Percentiles rank a stretch among this genome's conserved stretches.
phyloP scores from a whole-genome alignment of 495 filamentous ascomycete genomes.

The Daldinia concentrica region DNA sequence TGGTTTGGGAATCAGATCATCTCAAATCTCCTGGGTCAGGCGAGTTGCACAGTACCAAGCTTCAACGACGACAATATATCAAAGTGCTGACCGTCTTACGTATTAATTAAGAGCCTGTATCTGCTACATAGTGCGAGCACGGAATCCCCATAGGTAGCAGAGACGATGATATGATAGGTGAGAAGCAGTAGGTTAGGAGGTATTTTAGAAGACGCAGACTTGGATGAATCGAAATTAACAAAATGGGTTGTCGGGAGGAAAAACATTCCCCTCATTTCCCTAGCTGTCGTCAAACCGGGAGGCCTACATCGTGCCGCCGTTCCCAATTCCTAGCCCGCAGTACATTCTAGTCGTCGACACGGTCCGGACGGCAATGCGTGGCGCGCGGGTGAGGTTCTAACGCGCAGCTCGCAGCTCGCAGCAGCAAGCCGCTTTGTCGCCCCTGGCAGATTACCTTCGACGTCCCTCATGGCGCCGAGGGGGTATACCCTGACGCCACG shows the following conservation, averaged over 20 bases:
- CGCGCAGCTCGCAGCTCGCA: background rate
- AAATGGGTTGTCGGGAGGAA: background rate
- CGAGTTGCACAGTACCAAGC: conserved; percentile 33
- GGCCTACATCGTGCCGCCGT: background rate
- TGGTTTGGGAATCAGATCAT: conserved; percentile 38
- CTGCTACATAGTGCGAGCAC: conserved; percentile 17
- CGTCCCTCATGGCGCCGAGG: conserved; percentile 21
- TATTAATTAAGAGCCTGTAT: conserved; percentile 35
- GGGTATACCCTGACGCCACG: conserved; percentile 25
- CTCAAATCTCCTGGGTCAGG: conserved; percentile 32
- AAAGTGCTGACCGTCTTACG: conserved; percentile 43
- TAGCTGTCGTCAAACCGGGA: background rate
- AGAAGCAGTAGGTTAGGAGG: conserved; percentile 2
- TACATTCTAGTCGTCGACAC: conserved; percentile 20
- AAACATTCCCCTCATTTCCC: background rate
- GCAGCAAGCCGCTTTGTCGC: background rate
- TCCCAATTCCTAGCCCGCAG: background rate
- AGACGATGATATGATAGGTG: conserved; percentile 1
- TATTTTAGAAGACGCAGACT: background rate
- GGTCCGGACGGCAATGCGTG: conserved; percentile 33
- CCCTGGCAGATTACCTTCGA: conserved; percentile 5
- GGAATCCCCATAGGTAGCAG: background rate
- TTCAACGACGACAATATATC: conserved; percentile 23
- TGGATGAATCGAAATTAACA: conserved; percentile 2
- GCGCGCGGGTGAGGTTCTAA: background rate